phyloP scores from a whole-genome alignment of 768 basidiomycete species.

The Tricholomella constricta region DNA sequence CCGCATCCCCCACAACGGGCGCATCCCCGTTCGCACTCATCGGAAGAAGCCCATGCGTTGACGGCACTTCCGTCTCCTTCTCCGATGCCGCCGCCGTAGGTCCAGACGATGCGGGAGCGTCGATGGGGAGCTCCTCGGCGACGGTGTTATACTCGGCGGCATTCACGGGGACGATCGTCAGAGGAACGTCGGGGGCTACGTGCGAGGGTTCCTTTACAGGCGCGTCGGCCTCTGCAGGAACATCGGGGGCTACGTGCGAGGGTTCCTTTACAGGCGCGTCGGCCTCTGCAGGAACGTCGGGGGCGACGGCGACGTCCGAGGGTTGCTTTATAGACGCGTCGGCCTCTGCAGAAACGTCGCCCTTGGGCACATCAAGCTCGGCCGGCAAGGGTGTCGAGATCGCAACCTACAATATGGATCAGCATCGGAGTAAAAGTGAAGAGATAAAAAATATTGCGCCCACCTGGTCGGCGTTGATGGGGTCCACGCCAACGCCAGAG shows the following conservation, averaged over 20 bases:
- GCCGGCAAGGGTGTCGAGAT: conserved; percentile 31
- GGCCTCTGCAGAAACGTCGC: conserved; percentile 32
- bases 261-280: too few relatives aligned
- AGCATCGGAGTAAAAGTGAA: too few relatives aligned
- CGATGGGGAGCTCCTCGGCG: neutral
- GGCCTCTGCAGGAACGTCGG: conserved; percentile 31
- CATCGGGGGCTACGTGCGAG: conserved; percentile 15
- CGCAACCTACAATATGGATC: conserved; percentile 23
- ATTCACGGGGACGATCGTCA: conserved; percentile 43
- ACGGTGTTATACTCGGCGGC: conserved; percentile 38
- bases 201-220: too few relatives aligned
- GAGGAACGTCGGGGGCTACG: conserved; percentile 29
- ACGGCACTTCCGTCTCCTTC: neutral
- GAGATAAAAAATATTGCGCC: too few relatives aligned
- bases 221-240: too few relatives aligned
- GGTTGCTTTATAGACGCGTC: too few relatives aligned
- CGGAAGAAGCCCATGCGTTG: conserved; percentile 4
- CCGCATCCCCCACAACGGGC: conserved; percentile 8
- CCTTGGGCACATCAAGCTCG: conserved; percentile 17
- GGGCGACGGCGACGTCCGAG: too few relatives aligned
- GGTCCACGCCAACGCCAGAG: conserved; percentile 43
- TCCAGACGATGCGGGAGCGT: neutral
- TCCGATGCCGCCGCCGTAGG: neutral
- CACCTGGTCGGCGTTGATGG: conserved; percentile 19
- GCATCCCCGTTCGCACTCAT: conserved; percentile 1